Percentiles rank a stretch among this genome's conserved stretches.
Conservation (phyloP, 805 yeast species). For the Sugiyamaella valdiviana region DNA sequence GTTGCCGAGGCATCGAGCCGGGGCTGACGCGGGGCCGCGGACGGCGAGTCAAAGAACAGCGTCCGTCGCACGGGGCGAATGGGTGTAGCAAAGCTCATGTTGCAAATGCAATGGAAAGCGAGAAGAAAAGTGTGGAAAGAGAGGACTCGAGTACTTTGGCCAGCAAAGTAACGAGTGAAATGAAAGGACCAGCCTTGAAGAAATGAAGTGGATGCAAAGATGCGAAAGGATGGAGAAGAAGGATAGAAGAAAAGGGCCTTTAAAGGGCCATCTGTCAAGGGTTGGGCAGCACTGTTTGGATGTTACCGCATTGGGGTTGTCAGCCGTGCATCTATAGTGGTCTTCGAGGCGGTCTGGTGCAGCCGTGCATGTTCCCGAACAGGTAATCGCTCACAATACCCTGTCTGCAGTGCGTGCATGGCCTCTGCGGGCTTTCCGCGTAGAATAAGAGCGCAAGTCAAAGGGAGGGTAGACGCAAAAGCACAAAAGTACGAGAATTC, state of each 20-base stretch:
- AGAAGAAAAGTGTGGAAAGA: slow-evolving; percentile 2
- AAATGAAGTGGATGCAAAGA: slow-evolving; percentile 22
- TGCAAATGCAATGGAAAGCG: not conserved
- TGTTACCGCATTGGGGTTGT: not conserved
- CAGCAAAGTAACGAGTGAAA: not conserved
- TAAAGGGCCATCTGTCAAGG: not conserved
- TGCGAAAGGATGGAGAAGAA: slow-evolving; percentile 16
- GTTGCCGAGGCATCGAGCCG: slow-evolving; percentile 19
- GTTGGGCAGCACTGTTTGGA: too few relatives aligned
- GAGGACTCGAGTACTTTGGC: slow-evolving; percentile 4
- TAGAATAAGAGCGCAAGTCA: too few relatives aligned
- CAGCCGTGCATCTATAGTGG: too few relatives aligned
- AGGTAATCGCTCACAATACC: not conserved
- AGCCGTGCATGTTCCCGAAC: not conserved
- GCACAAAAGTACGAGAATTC: too few relatives aligned
- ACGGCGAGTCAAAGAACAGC: slow-evolving; percentile 17
- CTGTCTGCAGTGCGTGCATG: not conserved
- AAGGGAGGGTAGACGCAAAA: too few relatives aligned
- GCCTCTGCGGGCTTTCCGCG: too few relatives aligned
- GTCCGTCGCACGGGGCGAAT: slow-evolving; percentile 17
- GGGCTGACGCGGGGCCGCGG: slow-evolving; percentile 16
- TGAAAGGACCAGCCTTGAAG: slow-evolving; percentile 28
- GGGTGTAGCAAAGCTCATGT: slow-evolving; percentile 17
- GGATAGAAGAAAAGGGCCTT: slow-evolving; percentile 1
- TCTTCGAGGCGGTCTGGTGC: too few relatives aligned